phyloP scores from a whole-genome alignment of 345 rosid species.

The Corchorus olitorius region DNA sequence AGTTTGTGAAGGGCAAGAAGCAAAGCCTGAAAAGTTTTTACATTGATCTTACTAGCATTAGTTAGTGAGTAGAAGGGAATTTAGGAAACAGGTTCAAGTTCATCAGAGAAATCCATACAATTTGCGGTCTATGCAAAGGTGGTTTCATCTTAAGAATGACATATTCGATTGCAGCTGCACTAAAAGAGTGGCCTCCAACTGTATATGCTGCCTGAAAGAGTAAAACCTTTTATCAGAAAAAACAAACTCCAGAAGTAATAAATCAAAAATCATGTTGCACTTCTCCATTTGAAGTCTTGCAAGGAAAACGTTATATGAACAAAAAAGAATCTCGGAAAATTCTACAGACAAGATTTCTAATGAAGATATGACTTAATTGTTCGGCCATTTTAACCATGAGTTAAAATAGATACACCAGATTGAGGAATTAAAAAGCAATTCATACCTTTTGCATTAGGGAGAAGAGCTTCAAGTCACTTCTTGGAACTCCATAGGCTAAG shows the following conservation, averaged over 20 bases:
- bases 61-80: conserved; percentile 10
- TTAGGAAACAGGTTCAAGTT: conserved; percentile 4
- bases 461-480: conserved; percentile 88
- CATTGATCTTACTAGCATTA: conserved; percentile 10
- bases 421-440: conserved; percentile 9
- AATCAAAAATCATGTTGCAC: not conserved
- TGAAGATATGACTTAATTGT: not conserved
- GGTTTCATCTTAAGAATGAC: conserved; percentile 82
- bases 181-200: conserved; percentile 89
- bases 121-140: conserved; percentile 84
- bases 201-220: conserved; percentile 83
- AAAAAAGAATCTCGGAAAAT: conserved; percentile 5
- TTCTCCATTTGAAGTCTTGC: not conserved
- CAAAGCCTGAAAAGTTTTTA: conserved; percentile 58
- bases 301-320: not conserved
- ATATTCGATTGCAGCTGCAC: conserved; percentile 77
- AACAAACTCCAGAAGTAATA: not conserved
- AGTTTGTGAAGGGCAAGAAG: conserved; percentile 85
- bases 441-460: conserved; percentile 96
- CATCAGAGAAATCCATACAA: conserved; percentile 41
- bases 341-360: not conserved
- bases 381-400: no score
- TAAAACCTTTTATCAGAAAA: conserved; percentile 8
- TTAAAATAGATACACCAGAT: not conserved
- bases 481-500: conserved; percentile 95